Base-by-base conservation (phyloP, 306 rosid species). In the Sesbania bispinosa region DNA sequence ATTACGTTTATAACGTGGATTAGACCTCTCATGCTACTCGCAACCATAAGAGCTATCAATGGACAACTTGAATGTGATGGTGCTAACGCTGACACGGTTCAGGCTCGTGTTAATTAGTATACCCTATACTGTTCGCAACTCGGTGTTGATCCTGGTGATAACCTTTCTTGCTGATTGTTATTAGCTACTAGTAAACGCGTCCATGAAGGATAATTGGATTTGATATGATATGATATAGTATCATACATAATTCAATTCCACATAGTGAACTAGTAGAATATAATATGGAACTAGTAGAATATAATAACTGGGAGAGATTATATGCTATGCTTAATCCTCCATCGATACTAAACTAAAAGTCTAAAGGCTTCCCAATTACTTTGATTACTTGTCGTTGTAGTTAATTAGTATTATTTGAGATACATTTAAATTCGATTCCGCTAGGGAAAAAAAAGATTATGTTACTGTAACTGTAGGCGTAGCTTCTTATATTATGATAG, bases 11-110 rank as follows among this genome's bases (percentile, higher is more conserved):
- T n/a, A n/a, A n/a, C n/a, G n/a, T n/a, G n/a, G n/a, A n/a, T n/a
- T n/a, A n/a, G n/a, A n/a, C n/a, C n/a, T n/a, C n/a, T n/a, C n/a
- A n/a, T n/a, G n/a, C n/a, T n/a, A n/a, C n/a, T n/a, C n/a, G n/a
- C 89, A 16, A 87, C 96, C 50, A 89, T 83, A 3, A 80, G 88
- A 43, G 96, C 90, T 73, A 89, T 89, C 41, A 89, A 89, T 38
- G 96, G 93, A 6, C 78, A 51, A 1, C 86, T 89, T 5, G 96
- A 89, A 39, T 89, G 90, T 29, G 88, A 85, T 21, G 93, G 96
- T 3, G 81, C 21, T 0, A 89, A 84, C 71, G 38, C 85, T 0
- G 45, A 14, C 48, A 83, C 90, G 0, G 93, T 87, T 15, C 82
- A 78, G 42, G 63, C 51, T 18, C 79, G 96, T 0, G 39, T 83